Evolutionary conservation across 768 basidiomycete species (phyloP), one percentile per base, ranked within the genome.

Genomic region (Hygrophorus russula): DNA sequence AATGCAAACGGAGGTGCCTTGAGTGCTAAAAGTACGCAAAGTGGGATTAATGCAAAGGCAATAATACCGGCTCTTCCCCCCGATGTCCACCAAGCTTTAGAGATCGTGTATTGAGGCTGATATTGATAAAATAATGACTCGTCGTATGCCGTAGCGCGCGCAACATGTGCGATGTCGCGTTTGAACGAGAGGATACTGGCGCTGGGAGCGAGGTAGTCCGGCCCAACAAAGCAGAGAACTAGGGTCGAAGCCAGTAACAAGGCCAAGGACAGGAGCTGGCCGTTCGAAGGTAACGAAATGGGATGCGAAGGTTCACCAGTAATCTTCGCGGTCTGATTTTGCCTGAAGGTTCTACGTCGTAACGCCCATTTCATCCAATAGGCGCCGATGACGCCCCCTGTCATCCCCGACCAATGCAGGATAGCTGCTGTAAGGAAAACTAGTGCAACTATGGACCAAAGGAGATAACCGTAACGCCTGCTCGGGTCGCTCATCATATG

Each of bases 1-100:
- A 86, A 53, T 44, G 84, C 83, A 52, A 85, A 80, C 0, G 85
- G 82, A 9, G 78, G 72, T 24, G 70, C 70, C 56, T 79, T 89
- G 56, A 89, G 68, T 7, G 78, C 82, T 48, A 85, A 69, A 11
- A 83, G 66, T 46, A 86, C 64, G 43, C 75, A 78, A 6, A 88
- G 67, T 0, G 85, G 86, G 37, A 84, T 63, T 20, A 86, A 67
- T 1, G 81, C 74, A 53, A 85, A 87, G 1, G 82, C 74, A 31
- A 86, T 77, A 44, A 81, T 64, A 0, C 86, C 85, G 14, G 74
- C 70, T 27, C 84, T 62, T 13, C 68, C 71, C n/a, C 74, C 78
- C 1, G 75, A 68, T 0, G 81, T 78, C 86, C 86, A 89, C 61
- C 75, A 74, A 0, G 76, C 68, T 56, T 83, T 84, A 36, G 54